phyloP scores from a whole-genome alignment of 208 protist genomes.

The Balamuthia mandrillaris region DNA sequence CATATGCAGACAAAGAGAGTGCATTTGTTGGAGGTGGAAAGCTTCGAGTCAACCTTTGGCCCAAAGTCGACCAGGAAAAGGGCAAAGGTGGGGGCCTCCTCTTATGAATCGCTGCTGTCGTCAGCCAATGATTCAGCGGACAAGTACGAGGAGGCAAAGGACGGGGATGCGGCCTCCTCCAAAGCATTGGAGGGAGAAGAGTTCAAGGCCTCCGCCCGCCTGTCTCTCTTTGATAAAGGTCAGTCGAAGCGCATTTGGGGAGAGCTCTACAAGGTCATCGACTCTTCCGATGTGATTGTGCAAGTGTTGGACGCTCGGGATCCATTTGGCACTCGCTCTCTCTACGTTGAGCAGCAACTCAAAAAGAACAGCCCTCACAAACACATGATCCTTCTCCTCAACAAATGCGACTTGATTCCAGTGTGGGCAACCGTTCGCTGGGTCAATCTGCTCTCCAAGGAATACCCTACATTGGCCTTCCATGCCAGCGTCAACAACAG shows the following conservation, averaged over 20 bases:
- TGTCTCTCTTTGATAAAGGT: conserved; percentile 93
- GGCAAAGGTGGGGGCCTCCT: conserved; percentile 56
- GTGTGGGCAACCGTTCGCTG: conserved; percentile 93
- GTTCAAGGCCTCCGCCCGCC: conserved; percentile 47
- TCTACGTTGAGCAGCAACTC: conserved; percentile 87
- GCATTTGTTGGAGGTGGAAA: conserved; percentile 88
- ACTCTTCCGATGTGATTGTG: conserved; percentile 98
- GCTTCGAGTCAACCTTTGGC: conserved; percentile 93
- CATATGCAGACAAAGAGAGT: conserved; percentile 73
- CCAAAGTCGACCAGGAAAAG: conserved; percentile 88
- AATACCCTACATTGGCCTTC: conserved; percentile 98
- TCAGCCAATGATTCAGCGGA: background rate
- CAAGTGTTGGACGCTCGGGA: conserved; percentile 89
- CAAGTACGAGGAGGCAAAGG: too few species aligned
- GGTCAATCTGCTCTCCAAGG: conserved; percentile 93
- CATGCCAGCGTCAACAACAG: conserved; percentile 97
- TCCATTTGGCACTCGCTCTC: conserved; percentile 95
- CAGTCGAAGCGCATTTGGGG: conserved; percentile 98
- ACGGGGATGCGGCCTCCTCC: too few species aligned
- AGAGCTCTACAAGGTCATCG: conserved; percentile 99
- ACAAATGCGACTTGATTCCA: conserved; percentile 99
- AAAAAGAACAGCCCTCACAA: conserved; percentile 95
- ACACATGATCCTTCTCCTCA: conserved; percentile 98
- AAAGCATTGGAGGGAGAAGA: too few species aligned
- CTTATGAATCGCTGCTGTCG: conserved; percentile 6